A percentile compares a stretch with the other conserved stretches of the same genome.
Evolutionary conservation across 768 basidiomycete species (phyloP).

Genomic region (Candolleomyces efflorescens): DNA sequence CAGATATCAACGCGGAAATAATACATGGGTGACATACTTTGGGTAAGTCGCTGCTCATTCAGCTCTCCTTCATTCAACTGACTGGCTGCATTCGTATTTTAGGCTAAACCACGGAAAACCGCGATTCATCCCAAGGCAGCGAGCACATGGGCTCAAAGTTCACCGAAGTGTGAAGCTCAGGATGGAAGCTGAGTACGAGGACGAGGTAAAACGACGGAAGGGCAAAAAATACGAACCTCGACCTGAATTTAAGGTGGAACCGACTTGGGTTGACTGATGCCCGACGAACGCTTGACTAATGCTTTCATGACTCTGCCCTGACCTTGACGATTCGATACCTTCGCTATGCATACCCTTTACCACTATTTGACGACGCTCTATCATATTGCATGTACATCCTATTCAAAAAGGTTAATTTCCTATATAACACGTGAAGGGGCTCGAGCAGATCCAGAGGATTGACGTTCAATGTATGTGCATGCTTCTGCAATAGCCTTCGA

Average conservation of each 20-base stretch:
- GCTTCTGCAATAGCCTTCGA: background rate
- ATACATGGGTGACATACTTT: slow-evolving; percentile 31
- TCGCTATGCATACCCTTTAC: no score
- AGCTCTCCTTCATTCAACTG: background rate
- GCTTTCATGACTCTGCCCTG: no score
- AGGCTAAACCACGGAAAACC: slow-evolving; percentile 34
- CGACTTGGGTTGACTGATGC: slow-evolving; percentile 17
- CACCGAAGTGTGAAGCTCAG: slow-evolving; percentile 51
- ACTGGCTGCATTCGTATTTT: background rate
- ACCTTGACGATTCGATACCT: no score
- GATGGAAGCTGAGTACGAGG: slow-evolving; percentile 45
- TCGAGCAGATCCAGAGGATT: no score
- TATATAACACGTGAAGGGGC: no score
- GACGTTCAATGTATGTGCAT: background rate
- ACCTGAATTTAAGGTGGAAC: slow-evolving; percentile 20
- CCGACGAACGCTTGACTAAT: no score
- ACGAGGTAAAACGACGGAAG: slow-evolving; percentile 19
- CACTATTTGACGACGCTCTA: no score
- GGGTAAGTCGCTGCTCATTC: slow-evolving; percentile 20
- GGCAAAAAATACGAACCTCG: slow-evolving; percentile 26
- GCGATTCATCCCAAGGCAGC: slow-evolving; percentile 38
- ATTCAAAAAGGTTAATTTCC: no score
- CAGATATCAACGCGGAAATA: slow-evolving; percentile 33
- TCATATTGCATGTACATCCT: no score
- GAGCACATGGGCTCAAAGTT: slow-evolving; percentile 38